Evolutionary conservation across 169 alveolate species (phyloP), one percentile per base, ranked within the genome.

Genomic region (Besnoitia besnoiti): DNA sequence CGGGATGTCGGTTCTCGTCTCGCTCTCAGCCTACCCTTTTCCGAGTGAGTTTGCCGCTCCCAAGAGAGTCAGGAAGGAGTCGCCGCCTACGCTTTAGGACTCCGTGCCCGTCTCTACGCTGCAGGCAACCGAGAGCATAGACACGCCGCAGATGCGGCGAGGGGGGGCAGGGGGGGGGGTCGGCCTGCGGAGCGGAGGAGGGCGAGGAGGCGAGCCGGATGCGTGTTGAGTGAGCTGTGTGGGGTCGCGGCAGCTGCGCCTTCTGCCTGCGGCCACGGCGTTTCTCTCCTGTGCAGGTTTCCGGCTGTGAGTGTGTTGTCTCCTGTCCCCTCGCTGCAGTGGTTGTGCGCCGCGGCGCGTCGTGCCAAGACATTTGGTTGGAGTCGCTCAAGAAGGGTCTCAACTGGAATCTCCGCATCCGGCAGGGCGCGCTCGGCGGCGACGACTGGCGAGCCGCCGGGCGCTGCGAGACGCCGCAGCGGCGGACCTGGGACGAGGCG

Each of bases 381-480:
- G 67, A 84, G 89, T 85, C 92, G 21, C 92, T 91, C n/a, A 82
- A 84, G 42, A 84, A 85, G 44, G 85, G 88, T 27, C 85, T 91
- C 42, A 91, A 91, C 85, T 91, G 94, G 94, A 91, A 91, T 40
- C 27, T 30, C 40, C 89, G 90, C 0, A 39, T 91, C 30, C 76
- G 92, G 21, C 94, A 91, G 62, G 51, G 42, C 24, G 93, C 75
- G 1, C 50, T 49, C 0, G 51, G 76, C 75, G 82, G 46, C 67
- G 67, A 55, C 67, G 67, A 10, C 30, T n/a, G 24, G 27, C 12
- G 67, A 55, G 67, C 12, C 14, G 55, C 5, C 24, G 14, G 55
- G 24, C 55, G 14, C 55, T 5, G 55, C 55, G 55, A 49, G 24
- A 14, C 55, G 55, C 5, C 24, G 5, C 55, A 5, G 55, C n/a